Evolutionary conservation across 441 rosid genomes (phyloP).

Genomic region (Metrosideros polymorpha): DNA sequence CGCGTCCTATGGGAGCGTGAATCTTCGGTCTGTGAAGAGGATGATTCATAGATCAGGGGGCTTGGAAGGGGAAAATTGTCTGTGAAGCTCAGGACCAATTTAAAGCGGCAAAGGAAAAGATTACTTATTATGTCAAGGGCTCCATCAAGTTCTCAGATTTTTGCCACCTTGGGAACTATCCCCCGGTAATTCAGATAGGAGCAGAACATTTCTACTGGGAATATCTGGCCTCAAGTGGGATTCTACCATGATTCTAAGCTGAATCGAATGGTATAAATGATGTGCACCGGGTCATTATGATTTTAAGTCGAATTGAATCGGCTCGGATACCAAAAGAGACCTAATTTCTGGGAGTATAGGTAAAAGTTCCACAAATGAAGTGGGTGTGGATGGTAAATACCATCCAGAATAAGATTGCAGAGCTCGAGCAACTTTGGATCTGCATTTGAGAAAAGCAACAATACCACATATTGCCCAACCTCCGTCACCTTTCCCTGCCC

Average conservation of each 20-base stretch:
- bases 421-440: neutral
- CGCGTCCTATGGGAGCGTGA: neutral
- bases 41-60: neutral
- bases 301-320: neutral
- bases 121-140: neutral
- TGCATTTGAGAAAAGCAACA: neutral
- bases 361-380: neutral
- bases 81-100: neutral
- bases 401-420: neutral
- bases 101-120: neutral
- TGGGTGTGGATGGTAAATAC: neutral
- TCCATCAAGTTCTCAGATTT: neutral
- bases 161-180: neutral
- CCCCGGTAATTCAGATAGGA: neutral
- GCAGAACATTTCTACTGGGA: neutral
- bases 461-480: neutral
- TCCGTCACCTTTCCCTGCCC: neutral
- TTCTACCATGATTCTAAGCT: neutral
- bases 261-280: neutral
- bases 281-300: neutral
- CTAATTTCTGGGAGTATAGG: neutral
- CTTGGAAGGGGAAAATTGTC: neutral
- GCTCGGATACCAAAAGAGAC: neutral
- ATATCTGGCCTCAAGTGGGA: neutral
- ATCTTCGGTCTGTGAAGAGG: neutral